These are phyloP conservation scores for Margaritispora aquatica DNA, from an alignment of 495 filamentous ascomycete genomes.

Conservation along the genomic window DNA sequence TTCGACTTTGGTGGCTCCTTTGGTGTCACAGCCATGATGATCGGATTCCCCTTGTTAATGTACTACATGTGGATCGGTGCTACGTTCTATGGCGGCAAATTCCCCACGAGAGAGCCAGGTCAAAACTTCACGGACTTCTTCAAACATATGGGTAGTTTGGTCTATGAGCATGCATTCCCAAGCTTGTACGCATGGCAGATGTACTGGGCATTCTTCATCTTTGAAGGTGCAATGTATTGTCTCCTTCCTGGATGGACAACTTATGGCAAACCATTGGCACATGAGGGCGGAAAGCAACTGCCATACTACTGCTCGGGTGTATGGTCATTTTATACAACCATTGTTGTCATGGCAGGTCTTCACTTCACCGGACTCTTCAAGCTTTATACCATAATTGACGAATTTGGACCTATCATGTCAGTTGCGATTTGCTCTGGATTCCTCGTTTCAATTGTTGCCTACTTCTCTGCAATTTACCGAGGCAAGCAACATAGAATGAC, in stretches of 20 bases:
- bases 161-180: slow-evolving; percentile 79
- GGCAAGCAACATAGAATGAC: slow-evolving; percentile 89
- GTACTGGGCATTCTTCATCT: slow-evolving; percentile 88
- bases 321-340: slow-evolving; percentile 80
- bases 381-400: slow-evolving; percentile 89
- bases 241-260: slow-evolving; percentile 76
- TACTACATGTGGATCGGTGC: slow-evolving; percentile 99
- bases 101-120: slow-evolving; percentile 60
- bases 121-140: slow-evolving; percentile 64
- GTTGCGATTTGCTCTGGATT: slow-evolving; percentile 89
- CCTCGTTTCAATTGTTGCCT: slow-evolving; percentile 72
- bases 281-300: slow-evolving; percentile 75
- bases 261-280: slow-evolving; percentile 79
- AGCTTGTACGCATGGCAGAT: slow-evolving; percentile 74
- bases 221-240: slow-evolving; percentile 76
- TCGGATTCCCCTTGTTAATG: slow-evolving; percentile 89
- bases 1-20: slow-evolving; percentile 85
- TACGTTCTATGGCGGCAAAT: slow-evolving; percentile 78
- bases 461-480: slow-evolving; percentile 72
- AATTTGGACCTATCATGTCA: slow-evolving; percentile 85
- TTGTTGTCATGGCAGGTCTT: slow-evolving; percentile 56
- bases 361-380: slow-evolving; percentile 82
- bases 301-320: slow-evolving; percentile 90
- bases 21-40: slow-evolving; percentile 78
- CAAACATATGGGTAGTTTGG: slow-evolving; percentile 56